phyloP scores from a whole-genome alignment of 768 basidiomycete genomes.

The Polyporus arcularius region DNA sequence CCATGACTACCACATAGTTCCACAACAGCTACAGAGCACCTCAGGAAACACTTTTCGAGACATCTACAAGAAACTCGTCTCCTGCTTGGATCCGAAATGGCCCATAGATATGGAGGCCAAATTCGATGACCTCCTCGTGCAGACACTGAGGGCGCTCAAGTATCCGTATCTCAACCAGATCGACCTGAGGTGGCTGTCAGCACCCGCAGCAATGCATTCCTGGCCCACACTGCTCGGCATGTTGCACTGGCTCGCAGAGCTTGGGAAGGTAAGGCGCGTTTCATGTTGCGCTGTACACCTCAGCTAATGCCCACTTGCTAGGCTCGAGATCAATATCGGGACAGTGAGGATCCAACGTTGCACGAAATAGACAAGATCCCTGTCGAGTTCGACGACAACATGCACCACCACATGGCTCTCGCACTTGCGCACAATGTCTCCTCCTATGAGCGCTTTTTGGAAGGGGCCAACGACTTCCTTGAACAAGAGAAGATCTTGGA shows the following conservation, averaged over 20 bases:
- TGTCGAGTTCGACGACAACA: slow-evolving; percentile 73
- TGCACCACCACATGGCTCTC: slow-evolving; percentile 67
- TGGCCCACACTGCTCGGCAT: slow-evolving; percentile 90
- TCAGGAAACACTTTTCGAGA: slow-evolving; percentile 84
- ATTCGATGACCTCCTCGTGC: slow-evolving; percentile 83
- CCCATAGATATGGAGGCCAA: slow-evolving; percentile 54
- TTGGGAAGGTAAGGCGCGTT: slow-evolving; percentile 62
- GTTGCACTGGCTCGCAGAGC: slow-evolving; percentile 88
- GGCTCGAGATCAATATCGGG: slow-evolving; percentile 46
- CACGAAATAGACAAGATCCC: slow-evolving; percentile 63
- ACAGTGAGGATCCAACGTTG: slow-evolving; percentile 66
- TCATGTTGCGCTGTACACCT: background rate
- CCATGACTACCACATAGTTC: slow-evolving; percentile 66
- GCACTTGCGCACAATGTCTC: slow-evolving; percentile 74
- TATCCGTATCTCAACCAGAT: slow-evolving; percentile 84
- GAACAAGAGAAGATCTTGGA: slow-evolving; percentile 73
- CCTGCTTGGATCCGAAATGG: slow-evolving; percentile 69
- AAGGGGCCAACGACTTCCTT: slow-evolving; percentile 64
- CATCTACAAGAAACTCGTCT: slow-evolving; percentile 80
- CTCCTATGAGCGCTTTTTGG: slow-evolving; percentile 69
- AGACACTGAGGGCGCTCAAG: slow-evolving; percentile 67
- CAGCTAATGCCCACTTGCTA: background rate
- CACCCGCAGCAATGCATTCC: slow-evolving; percentile 87
- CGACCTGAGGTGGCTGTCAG: slow-evolving; percentile 83
- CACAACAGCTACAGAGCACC: slow-evolving; percentile 71